A percentile compares a stretch with the other conserved stretches of the same genome.
Evolutionary conservation across 2,329 filamentous ascomycete genomes (phyloP).

Genomic region (Tolypocladium ovalisporum): DNA sequence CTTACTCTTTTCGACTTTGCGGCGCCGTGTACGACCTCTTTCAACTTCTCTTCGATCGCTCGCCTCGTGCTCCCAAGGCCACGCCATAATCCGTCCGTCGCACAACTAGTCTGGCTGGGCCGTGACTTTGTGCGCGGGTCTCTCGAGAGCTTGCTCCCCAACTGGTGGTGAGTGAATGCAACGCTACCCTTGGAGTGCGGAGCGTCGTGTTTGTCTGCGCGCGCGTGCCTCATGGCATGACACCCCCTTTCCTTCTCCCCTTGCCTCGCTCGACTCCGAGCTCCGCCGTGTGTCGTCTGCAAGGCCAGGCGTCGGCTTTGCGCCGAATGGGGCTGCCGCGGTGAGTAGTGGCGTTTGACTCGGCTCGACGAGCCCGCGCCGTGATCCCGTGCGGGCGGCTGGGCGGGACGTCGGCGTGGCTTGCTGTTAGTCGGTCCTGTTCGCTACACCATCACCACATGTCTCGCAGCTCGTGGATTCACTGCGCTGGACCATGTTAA

Average conservation of each 20-base stretch:
- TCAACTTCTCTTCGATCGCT: too few relatives aligned
- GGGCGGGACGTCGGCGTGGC: background rate
- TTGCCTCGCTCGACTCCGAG: background rate
- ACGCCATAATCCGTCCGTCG: background rate
- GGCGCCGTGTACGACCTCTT: background rate
- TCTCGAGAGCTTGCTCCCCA: background rate
- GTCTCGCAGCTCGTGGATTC: background rate
- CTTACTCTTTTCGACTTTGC: background rate
- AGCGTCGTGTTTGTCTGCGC: slow-evolving; percentile 1
- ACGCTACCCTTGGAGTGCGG: slow-evolving; percentile 1
- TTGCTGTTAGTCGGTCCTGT: background rate
- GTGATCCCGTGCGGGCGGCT: background rate
- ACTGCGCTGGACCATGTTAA: background rate
- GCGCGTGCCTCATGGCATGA: slow-evolving; percentile 2
- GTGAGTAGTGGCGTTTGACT: background rate
- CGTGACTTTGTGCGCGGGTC: background rate
- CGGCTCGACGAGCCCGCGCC: background rate
- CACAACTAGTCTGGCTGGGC: background rate
- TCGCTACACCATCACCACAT: background rate
- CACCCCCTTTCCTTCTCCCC: background rate
- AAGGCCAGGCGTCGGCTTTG: background rate
- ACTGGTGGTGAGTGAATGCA: slow-evolving; percentile 7
- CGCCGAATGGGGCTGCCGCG: background rate
- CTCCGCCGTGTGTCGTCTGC: background rate
- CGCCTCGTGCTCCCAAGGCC: background rate